These are phyloP conservation scores for Fusarium sp. DNA, from an alignment of 2,329 filamentous ascomycete genomes.

Conservation along the genomic window DNA sequence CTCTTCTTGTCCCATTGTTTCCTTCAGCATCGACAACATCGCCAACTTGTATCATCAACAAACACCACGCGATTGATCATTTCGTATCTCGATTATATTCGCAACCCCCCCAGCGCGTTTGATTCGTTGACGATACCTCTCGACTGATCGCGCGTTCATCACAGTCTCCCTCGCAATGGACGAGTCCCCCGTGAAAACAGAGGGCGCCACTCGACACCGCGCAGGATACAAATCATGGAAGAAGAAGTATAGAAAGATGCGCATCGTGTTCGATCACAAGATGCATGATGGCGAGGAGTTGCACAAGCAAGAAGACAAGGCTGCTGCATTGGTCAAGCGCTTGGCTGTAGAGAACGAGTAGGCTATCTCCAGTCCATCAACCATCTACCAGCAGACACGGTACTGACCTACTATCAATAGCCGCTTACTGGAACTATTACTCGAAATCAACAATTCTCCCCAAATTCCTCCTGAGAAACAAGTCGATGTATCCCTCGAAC, in stretches of 20 bases:
- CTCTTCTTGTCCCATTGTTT: constrained; percentile 18
- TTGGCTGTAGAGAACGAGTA: constrained; percentile 95
- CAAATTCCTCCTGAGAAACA: constrained; percentile 80
- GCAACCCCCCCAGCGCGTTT: constrained; percentile 3
- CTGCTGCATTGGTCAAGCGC: constrained; percentile 81
- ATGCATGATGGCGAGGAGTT: constrained; percentile 84
- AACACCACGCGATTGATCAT: constrained; percentile 8
- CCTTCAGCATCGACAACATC: constrained; percentile 21
- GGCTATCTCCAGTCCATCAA: constrained; percentile 45
- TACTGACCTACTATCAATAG: constrained; percentile 56
- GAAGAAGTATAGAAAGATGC: constrained; percentile 97
- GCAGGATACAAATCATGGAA: constrained; percentile 75
- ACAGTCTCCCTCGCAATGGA: constrained; percentile 42
- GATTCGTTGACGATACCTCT: neutral
- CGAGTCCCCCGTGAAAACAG: constrained; percentile 52
- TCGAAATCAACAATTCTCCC: constrained; percentile 86
- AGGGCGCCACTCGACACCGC: constrained; percentile 54
- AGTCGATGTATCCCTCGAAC: constrained; percentile 71
- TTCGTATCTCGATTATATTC: neutral
- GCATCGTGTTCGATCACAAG: constrained; percentile 77
- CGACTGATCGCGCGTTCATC: constrained; percentile 8
- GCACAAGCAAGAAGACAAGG: constrained; percentile 83
- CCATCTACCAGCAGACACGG: neutral
- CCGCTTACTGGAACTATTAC: constrained; percentile 85
- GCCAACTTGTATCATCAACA: constrained; percentile 13